Conservation (phyloP, 129 eudicot genomes). For the Cynara cardunculus region DNA sequence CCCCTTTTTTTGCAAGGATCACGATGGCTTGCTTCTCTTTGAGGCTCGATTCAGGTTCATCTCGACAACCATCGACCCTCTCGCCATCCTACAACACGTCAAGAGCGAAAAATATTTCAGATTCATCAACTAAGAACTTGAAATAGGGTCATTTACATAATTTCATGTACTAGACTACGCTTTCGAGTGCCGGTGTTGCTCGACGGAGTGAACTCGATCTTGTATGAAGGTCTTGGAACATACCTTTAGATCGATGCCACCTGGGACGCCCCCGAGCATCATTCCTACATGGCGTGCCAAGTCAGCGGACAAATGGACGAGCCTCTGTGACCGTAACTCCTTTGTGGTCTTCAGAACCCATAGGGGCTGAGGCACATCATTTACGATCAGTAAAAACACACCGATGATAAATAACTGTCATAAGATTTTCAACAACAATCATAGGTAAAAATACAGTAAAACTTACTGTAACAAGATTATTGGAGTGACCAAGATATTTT, state of each 20-base stretch:
- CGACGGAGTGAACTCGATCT: not conserved
- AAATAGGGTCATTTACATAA: not conserved
- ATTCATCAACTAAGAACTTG: not conserved
- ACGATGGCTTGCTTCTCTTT: constrained; percentile 54
- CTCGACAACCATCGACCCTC: constrained; percentile 20
- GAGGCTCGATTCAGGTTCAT: constrained; percentile 34
- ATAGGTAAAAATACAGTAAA: not conserved
- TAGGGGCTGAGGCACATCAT: constrained; percentile 56
- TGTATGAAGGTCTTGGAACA: not conserved
- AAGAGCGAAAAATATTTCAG: not conserved
- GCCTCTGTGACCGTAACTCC: constrained; percentile 62
- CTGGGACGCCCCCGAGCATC: constrained; percentile 39
- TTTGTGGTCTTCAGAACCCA: constrained; percentile 80
- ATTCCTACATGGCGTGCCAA: constrained; percentile 77
- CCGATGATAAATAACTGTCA: not conserved
- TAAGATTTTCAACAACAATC: not conserved
- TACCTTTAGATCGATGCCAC: constrained; percentile 41
- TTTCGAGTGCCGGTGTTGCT: not conserved
- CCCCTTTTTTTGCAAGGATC: constrained; percentile 64
- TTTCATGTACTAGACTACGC: not conserved
- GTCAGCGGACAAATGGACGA: constrained; percentile 80
- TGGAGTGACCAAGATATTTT: constrained; percentile 74
- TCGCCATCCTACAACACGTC: constrained; percentile 38
- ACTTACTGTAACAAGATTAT: constrained; percentile 74
- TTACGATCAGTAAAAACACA: not conserved